Evolutionary conservation across 192 early-diverging fungal species (phyloP).

Genomic region (Pilaira anomala): DNA sequence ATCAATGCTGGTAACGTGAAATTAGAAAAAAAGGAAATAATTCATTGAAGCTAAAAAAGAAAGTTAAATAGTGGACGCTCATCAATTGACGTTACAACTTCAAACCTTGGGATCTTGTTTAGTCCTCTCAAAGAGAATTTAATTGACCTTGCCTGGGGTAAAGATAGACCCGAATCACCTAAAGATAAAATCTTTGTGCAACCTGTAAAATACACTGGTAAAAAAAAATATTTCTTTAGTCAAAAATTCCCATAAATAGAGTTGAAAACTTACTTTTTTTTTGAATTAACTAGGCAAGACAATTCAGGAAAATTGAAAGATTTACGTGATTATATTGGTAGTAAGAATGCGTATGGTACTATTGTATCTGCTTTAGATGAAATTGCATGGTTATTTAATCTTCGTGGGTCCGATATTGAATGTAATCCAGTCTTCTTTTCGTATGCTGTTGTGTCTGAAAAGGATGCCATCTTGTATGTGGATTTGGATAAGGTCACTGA

Average conservation of each 20-base stretch:
- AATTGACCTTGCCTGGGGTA: constrained; percentile 82
- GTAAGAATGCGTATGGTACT: constrained; percentile 65
- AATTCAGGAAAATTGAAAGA: constrained; percentile 62
- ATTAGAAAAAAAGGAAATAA: background rate
- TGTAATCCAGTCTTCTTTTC: constrained; percentile 98
- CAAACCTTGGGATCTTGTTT: constrained; percentile 55
- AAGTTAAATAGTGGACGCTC: constrained; percentile 36
- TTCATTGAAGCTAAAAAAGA: no score
- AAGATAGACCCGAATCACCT: constrained; percentile 71
- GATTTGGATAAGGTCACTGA: constrained; percentile 67
- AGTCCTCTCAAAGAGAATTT: constrained; percentile 76
- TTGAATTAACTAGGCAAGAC: constrained; percentile 21
- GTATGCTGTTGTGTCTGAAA: constrained; percentile 78
- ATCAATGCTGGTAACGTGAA: constrained; percentile 63
- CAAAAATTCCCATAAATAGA: background rate
- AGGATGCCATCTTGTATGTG: constrained; percentile 71
- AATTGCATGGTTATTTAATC: constrained; percentile 95
- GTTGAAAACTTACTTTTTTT: background rate
- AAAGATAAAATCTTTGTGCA: constrained; percentile 62
- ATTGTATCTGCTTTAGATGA: constrained; percentile 91
- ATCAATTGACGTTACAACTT: constrained; percentile 19
- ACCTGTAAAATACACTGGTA: constrained; percentile 69
- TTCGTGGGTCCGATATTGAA: constrained; percentile 92
- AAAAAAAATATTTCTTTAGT: constrained; percentile 9
- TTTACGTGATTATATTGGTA: constrained; percentile 62